These are phyloP conservation scores for Torulaspora franciscae DNA, from an alignment of 805 yeast species.

Conservation along the genomic window DNA sequence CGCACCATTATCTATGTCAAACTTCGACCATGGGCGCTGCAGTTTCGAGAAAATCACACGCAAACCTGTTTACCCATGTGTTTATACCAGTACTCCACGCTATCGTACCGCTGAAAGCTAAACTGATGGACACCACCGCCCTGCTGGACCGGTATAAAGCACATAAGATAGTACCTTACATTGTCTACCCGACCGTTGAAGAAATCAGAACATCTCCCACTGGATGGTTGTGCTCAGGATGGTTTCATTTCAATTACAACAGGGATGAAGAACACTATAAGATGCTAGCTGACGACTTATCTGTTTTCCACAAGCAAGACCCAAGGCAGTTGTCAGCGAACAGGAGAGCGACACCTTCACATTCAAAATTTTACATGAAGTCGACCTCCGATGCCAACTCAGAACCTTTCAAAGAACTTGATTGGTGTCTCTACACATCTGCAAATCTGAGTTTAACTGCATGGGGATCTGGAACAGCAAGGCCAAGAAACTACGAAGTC, in stretches of 20 bases:
- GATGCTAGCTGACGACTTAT: constrained; percentile 16
- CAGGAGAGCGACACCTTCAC: constrained; percentile 43
- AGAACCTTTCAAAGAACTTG: constrained; percentile 30
- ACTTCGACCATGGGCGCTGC: constrained; percentile 34
- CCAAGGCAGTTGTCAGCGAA: constrained; percentile 1
- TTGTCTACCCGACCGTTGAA: constrained; percentile 28
- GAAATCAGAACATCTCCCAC: constrained; percentile 23
- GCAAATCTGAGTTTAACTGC: constrained; percentile 74
- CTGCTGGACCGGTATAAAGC: constrained; percentile 1
- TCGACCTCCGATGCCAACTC: constrained; percentile 44
- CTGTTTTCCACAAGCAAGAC: constrained; percentile 26
- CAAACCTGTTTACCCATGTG: constrained; percentile 24
- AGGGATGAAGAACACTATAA: constrained; percentile 16
- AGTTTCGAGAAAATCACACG: constrained; percentile 12
- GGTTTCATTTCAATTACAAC: constrained; percentile 30
- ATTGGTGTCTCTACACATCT: constrained; percentile 71
- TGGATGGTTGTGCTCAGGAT: constrained; percentile 25
- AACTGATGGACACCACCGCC: constrained; percentile 3
- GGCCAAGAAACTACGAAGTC: constrained; percentile 47
- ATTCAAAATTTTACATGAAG: constrained; percentile 62
- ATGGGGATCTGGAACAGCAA: constrained; percentile 55
- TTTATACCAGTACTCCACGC: constrained; percentile 26
- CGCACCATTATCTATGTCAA: constrained; percentile 33
- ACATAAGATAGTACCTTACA: constrained; percentile 18
- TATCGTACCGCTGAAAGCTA: constrained; percentile 5